These are phyloP conservation scores for Blastobotrys ciferrii DNA, from an alignment of 1,139 yeast genomes.

Conservation along the genomic window DNA sequence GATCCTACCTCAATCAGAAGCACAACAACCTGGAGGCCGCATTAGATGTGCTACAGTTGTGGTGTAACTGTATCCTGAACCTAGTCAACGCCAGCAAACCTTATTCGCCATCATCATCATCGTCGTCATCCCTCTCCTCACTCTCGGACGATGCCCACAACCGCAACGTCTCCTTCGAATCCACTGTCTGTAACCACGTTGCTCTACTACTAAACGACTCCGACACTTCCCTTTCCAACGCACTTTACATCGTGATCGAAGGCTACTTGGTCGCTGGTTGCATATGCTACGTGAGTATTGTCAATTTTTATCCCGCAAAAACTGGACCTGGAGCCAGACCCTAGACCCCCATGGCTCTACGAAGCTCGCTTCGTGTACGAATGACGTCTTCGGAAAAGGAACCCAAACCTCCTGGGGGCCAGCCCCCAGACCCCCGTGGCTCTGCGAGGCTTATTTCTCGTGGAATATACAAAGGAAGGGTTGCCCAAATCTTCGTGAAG, in stretches of 20 bases:
- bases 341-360: no score
- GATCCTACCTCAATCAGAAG: conserved; percentile 15
- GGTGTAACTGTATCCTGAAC: conserved; percentile 16
- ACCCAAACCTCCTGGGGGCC: no score
- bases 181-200: conserved; percentile 12
- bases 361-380: no score
- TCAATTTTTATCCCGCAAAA: no score
- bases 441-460: neutral
- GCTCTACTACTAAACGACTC: conserved; percentile 8
- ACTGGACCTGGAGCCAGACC: no score
- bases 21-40: conserved; percentile 16
- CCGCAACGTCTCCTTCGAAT: conserved; percentile 4
- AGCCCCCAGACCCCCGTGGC: no score
- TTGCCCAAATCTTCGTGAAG: no score
- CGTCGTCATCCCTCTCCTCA: conserved; percentile 11
- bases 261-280: conserved; percentile 32
- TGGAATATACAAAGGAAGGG: no score
- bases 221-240: conserved; percentile 3
- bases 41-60: conserved; percentile 16
- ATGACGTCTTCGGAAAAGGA: no score
- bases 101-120: conserved; percentile 1
- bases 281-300: conserved; percentile 30
- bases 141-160: conserved; percentile 4
- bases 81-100: conserved; percentile 2
- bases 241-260: conserved; percentile 21